Percentiles rank a stretch among this genome's conserved stretches.
Conservation (phyloP, 163 green algal genomes). For the Chlorella variabilis region DNA sequence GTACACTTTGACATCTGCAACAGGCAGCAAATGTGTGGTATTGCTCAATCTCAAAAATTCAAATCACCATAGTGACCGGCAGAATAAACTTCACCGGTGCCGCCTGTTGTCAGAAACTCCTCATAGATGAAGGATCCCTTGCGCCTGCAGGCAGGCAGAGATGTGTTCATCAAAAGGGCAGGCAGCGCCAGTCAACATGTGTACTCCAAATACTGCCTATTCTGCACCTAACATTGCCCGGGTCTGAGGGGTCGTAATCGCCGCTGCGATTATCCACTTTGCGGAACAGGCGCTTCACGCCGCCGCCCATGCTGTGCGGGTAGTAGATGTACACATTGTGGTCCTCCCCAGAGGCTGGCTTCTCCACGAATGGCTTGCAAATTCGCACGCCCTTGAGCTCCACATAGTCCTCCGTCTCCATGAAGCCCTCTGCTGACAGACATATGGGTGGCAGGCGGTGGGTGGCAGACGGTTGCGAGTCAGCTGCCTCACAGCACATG, state of each 20-base stretch:
- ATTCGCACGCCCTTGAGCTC: conserved; percentile 79
- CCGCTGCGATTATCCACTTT: conserved; percentile 90
- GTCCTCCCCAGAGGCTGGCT: conserved; percentile 87
- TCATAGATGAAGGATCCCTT: conserved; percentile 97
- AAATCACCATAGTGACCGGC: background rate
- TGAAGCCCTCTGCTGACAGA: conserved; percentile 69
- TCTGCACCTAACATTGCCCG: conserved; percentile 77
- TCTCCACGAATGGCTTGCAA: conserved; percentile 98
- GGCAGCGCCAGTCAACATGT: no score
- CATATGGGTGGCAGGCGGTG: background rate
- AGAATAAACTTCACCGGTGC: conserved; percentile 38
- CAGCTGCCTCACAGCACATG: no score
- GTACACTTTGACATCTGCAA: conserved; percentile 98
- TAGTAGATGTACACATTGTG: conserved; percentile 99
- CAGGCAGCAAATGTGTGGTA: background rate
- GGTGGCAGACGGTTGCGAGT: no score
- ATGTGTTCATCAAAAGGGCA: no score
- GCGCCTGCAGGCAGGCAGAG: conserved; percentile 48
- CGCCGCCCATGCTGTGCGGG: conserved; percentile 93
- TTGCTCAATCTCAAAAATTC: background rate
- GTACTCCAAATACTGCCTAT: background rate
- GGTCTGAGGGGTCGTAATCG: conserved; percentile 84
- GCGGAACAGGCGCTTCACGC: conserved; percentile 96
- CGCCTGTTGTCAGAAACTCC: conserved; percentile 94
- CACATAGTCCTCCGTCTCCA: conserved; percentile 94